These are phyloP conservation scores for Botrytis galanthina DNA, from an alignment of 2,329 filamentous ascomycete species.

Conservation along the genomic window DNA sequence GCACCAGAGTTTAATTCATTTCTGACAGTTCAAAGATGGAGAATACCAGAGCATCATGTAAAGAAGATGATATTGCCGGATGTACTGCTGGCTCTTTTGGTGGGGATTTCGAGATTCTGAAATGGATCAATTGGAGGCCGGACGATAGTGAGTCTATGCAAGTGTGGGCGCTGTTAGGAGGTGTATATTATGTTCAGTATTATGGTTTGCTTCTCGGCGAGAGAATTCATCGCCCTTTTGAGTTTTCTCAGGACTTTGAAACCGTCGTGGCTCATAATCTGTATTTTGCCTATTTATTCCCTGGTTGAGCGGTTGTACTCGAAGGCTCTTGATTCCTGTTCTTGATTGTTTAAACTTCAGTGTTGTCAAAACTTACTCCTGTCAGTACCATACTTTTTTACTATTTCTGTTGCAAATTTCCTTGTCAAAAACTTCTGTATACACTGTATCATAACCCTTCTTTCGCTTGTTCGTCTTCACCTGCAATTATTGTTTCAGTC, in stretches of 20 bases:
- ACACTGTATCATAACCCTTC: neutral
- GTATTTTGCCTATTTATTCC: neutral
- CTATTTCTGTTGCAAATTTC: neutral
- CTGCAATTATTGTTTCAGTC: neutral
- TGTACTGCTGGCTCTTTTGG: no score
- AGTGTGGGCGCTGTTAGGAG: neutral
- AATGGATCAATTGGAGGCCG: no score
- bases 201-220: fast-evolving
- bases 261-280: fast-evolving
- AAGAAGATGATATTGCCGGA: no score
- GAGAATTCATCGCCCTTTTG: neutral
- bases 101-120: no score
- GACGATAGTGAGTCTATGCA: neutral
- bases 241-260: neutral
- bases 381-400: neutral
- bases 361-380: neutral
- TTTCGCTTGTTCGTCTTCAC: neutral
- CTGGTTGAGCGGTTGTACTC: neutral
- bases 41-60: neutral
- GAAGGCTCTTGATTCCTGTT: neutral
- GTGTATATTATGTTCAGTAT: neutral
- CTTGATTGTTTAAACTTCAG: neutral
- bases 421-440: neutral
- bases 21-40: no score
- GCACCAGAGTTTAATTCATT: no score